These are phyloP conservation scores for Psilocybe cyanescens DNA, from an alignment of 768 basidiomycete genomes.

Conservation along the genomic window DNA sequence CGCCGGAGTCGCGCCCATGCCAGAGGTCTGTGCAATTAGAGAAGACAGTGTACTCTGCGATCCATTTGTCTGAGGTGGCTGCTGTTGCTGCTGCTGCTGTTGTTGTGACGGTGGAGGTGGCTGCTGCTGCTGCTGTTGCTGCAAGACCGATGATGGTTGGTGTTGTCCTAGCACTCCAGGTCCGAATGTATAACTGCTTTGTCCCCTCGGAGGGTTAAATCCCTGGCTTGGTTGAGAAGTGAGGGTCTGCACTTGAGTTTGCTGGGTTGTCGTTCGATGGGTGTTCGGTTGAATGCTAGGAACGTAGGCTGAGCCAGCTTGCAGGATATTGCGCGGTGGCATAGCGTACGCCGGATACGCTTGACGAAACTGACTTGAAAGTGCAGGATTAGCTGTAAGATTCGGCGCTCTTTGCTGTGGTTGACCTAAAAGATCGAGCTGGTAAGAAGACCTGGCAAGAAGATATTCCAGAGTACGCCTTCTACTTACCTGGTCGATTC, in stretches of 20 bases:
- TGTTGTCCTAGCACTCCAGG: slow-evolving; percentile 56
- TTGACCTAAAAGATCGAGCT: slow-evolving; percentile 57
- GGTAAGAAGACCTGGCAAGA: slow-evolving; percentile 25
- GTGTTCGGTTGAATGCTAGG: slow-evolving; percentile 61
- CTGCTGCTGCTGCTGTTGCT: slow-evolving; percentile 50
- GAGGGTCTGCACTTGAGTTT: slow-evolving; percentile 55
- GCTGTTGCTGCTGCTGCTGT: slow-evolving; percentile 48
- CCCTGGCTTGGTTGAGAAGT: slow-evolving; percentile 62
- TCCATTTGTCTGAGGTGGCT: slow-evolving; percentile 59
- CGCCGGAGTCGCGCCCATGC: slow-evolving; percentile 56
- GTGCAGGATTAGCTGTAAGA: slow-evolving; percentile 64
- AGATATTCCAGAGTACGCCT: slow-evolving; percentile 1
- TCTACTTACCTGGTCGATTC: slow-evolving; percentile 63
- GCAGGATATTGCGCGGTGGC: slow-evolving; percentile 60
- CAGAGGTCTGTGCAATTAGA: slow-evolving; percentile 58
- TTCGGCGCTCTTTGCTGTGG: slow-evolving; percentile 82
- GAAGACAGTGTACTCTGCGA: slow-evolving; percentile 54
- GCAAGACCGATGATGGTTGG: slow-evolving; percentile 44
- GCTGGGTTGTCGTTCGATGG: slow-evolving; percentile 62
- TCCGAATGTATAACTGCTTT: slow-evolving; percentile 66
- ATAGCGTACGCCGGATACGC: slow-evolving; percentile 58
- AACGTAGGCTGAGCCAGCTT: slow-evolving; percentile 48
- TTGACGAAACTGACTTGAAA: slow-evolving; percentile 68
- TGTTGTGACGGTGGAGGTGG: slow-evolving; percentile 36
- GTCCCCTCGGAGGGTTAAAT: slow-evolving; percentile 68